Evolutionary conservation across 345 rosid species (phyloP).

Genomic region (Firmiana major): DNA sequence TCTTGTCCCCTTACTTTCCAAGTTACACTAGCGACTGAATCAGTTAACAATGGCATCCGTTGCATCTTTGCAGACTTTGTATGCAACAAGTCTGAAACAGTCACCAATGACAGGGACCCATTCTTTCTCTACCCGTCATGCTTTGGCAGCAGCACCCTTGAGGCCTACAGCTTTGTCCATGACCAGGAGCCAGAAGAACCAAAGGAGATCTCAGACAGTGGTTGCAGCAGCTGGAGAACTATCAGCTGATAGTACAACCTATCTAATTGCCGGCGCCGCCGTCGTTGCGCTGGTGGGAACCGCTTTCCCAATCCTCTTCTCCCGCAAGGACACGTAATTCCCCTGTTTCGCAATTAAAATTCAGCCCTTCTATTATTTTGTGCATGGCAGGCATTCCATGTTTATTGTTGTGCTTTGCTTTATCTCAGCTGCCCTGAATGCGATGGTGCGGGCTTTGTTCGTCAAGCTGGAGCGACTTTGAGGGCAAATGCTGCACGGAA

Average conservation of each 20-base stretch:
- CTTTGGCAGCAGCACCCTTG: background rate
- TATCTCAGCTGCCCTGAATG: slow-evolving; percentile 84
- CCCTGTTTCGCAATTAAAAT: background rate
- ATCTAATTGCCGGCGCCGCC: slow-evolving; percentile 66
- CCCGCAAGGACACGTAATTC: slow-evolving; percentile 73
- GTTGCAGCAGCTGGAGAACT: slow-evolving; percentile 88
- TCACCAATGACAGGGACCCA: background rate
- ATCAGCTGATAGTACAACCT: slow-evolving; percentile 64
- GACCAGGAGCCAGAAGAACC: slow-evolving; percentile 22
- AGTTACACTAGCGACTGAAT: background rate
- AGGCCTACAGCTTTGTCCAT: slow-evolving; percentile 16
- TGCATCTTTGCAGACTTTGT: background rate
- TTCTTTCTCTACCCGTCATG: background rate
- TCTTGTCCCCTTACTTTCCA: background rate
- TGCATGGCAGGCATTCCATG: background rate
- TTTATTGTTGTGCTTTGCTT: background rate
- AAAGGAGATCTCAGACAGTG: slow-evolving; percentile 44
- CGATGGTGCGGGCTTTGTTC: slow-evolving; percentile 90
- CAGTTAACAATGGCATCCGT: background rate
- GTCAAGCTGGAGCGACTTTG: slow-evolving; percentile 48
- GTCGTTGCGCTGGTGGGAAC: slow-evolving; percentile 73
- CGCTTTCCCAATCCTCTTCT: slow-evolving; percentile 80
- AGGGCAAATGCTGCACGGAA: slow-evolving; percentile 91
- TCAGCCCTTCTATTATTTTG: background rate
- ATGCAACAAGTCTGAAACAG: slow-evolving; percentile 3